Conservation (phyloP, 345 rosid species). For the Luvunga scandens region DNA sequence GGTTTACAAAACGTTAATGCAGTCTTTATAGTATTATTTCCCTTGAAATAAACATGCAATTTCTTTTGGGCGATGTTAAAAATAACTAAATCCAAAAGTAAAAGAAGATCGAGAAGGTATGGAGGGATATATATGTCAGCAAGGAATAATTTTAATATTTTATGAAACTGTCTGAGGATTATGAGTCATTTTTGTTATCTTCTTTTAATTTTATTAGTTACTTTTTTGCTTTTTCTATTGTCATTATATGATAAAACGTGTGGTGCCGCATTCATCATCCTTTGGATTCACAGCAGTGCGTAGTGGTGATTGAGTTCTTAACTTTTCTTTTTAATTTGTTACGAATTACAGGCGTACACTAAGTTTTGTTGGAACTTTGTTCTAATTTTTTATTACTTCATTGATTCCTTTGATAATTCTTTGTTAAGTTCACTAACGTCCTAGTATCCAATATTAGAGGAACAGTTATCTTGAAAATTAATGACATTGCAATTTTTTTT, state of each 20-base stretch:
- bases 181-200: slow-evolving; percentile 11
- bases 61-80: not conserved
- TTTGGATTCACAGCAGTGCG: slow-evolving; percentile 9
- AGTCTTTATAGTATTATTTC: not conserved
- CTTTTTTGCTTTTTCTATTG: slow-evolving; percentile 10
- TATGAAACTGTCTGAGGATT: not conserved
- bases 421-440: not conserved
- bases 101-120: not conserved
- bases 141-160: no score
- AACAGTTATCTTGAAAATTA: not conserved
- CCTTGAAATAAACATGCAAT: not conserved
- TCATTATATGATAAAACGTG: slow-evolving; percentile 21
- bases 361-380: slow-evolving; percentile 31
- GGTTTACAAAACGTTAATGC: not conserved
- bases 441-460: not conserved
- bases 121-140: not conserved
- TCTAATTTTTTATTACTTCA: slow-evolving; percentile 12
- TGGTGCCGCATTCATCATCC: not conserved
- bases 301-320: slow-evolving; percentile 21
- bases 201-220: not conserved
- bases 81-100: not conserved
- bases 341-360: slow-evolving; percentile 23
- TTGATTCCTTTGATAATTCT: not conserved
- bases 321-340: not conserved
- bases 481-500: not conserved